Evolutionary conservation across 495 filamentous ascomycete genomes (phyloP), one percentile per base, ranked within the genome.

Genomic region (Pseudomonodictys pantanalensis): DNA sequence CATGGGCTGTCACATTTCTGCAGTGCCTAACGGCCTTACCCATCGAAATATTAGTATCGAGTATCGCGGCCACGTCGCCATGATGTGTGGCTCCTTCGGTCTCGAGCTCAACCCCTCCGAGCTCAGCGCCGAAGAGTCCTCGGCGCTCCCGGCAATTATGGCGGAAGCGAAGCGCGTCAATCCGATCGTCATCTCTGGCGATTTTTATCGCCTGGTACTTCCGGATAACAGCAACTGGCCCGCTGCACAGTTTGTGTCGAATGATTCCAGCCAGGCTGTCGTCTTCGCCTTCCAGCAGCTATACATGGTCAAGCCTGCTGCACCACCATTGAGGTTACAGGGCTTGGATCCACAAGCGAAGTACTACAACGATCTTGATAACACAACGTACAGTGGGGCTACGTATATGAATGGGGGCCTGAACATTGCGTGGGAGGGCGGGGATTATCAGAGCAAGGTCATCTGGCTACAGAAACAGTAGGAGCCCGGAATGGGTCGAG

Each of bases 51-150:
- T 77, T 0, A 75, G 77, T 0, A 66, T 82, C 0, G 58, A 66
- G 10, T 81, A 82, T 72, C 78, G 81, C 28, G 77, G 73, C 0
- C 78, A 81, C 25, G 80, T 82, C 2, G 81, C 81, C 3, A 79
- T 81, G 67, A 82, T 82, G 79, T 80, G 79, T 47, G 80, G 81
- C 0, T 81, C 78, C 1, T 83, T 80, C 42, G 80, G 81, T 1
- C 69, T 83, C 15, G 79, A 83, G 43, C 72, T 82, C 10, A 70
- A 82, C 48, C 79, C 79, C 4, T 72, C 68, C 1, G 70, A 71
- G 1, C 69, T 79, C 8, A 62, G 66, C 0, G 69, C 69, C 2
- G 75, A 76, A 1, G 79, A 82, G 7, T 71, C 68, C 45, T 75
- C 72, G 10, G 71, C 70, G 38, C 67, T 83, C 0, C 79, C 79